phyloP scores from a whole-genome alignment of 371 early-diverging fungal genomes.

The Syncephalastrum sp. region DNA sequence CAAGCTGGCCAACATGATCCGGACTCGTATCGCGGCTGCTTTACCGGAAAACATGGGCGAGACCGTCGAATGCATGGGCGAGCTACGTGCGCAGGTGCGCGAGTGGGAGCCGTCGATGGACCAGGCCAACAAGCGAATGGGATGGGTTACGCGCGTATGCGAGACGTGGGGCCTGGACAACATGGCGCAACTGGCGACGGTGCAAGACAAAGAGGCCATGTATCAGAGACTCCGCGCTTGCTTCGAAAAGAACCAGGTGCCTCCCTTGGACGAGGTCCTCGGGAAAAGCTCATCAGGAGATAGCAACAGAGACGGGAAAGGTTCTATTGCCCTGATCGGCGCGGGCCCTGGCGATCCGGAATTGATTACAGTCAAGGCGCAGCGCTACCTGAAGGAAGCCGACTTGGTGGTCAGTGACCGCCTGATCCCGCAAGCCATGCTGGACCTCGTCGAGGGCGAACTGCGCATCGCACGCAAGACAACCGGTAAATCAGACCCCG shows the following conservation, averaged over 20 bases:
- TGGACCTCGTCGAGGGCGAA: conserved; percentile 62
- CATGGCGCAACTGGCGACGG: conserved; percentile 27
- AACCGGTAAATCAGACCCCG: conserved; percentile 53
- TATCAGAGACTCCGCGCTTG: conserved; percentile 58
- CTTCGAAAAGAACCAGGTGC: conserved; percentile 45
- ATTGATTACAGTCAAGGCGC: conserved; percentile 71
- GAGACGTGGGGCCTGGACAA: conserved; percentile 52
- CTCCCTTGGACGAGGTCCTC: conserved; percentile 23
- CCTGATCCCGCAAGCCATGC: conserved; percentile 67
- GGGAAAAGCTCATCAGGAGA: conserved; percentile 6
- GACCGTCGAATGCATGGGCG: conserved; percentile 73
- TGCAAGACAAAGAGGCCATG: conserved; percentile 22
- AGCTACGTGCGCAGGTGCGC: conserved; percentile 65
- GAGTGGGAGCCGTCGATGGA: conserved; percentile 67
- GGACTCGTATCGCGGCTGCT: conserved; percentile 62
- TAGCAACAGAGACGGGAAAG: conserved; percentile 11
- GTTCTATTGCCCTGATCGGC: conserved; percentile 71
- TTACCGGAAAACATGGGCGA: conserved; percentile 67
- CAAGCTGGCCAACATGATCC: conserved; percentile 78
- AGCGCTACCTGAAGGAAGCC: conserved; percentile 58
- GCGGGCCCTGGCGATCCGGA: conserved; percentile 89
- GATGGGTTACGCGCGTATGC: conserved; percentile 75
- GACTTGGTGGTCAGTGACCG: conserved; percentile 85
- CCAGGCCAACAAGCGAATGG: conserved; percentile 73
- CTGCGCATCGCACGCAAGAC: conserved; percentile 70